Conservation (phyloP, 164 flowering plant genomes). For the Saururus chinensis region DNA sequence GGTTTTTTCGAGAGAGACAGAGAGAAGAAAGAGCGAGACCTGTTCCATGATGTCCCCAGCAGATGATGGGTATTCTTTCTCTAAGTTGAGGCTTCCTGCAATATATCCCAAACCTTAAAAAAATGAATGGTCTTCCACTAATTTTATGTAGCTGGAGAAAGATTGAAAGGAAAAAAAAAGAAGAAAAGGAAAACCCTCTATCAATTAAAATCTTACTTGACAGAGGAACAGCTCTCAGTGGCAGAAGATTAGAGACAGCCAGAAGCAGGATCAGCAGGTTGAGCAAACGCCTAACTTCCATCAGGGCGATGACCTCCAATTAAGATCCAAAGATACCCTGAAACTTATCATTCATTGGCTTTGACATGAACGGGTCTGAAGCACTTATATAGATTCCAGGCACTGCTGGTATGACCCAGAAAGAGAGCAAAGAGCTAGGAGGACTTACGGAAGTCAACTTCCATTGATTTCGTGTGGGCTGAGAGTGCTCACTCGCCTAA, state of each 20-base stretch:
- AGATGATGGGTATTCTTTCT: conserved; percentile 10
- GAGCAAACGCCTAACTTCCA: conserved; percentile 20
- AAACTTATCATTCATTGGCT: neutral
- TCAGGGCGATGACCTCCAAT: conserved; percentile 1
- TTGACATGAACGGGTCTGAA: neutral
- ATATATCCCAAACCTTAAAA: neutral
- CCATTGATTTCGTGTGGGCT: neutral
- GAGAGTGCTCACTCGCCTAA: conserved; percentile 1
- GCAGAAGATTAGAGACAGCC: conserved; percentile 21
- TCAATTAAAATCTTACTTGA: conserved; percentile 15
- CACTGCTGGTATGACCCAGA: neutral
- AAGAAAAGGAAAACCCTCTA: neutral
- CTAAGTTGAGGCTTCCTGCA: conserved; percentile 23
- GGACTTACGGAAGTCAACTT: neutral
- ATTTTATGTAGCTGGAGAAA: neutral
- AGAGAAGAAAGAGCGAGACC: conserved; percentile 21
- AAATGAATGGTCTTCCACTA: neutral
- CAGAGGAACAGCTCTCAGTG: conserved; percentile 23
- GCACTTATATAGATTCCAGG: neutral
- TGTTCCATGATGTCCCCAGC: conserved; percentile 13
- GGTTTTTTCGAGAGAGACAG: conserved; percentile 6
- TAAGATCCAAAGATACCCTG: no score
- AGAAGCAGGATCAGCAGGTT: conserved; percentile 18
- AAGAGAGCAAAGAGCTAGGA: neutral
- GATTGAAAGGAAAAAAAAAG: no score